phyloP scores from a whole-genome alignment of 1,284 basidiomycete species.

The Leccinum solheimii region DNA sequence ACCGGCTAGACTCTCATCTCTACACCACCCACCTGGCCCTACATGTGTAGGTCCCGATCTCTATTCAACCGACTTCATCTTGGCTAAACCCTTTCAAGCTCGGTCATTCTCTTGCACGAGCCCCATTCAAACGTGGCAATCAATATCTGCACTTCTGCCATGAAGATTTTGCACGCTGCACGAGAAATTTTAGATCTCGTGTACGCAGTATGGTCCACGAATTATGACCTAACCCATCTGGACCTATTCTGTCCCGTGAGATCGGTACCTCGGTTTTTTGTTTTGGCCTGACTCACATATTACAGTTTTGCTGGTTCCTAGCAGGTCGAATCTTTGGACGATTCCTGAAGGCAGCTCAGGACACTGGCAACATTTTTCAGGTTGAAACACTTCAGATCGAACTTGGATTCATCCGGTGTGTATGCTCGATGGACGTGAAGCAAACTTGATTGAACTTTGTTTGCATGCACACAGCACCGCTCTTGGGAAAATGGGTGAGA shows the following conservation, averaged over 20 bases:
- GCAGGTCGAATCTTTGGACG: constrained; percentile 64
- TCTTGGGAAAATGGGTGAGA: constrained; percentile 60
- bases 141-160: constrained; percentile 62
- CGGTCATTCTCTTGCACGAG: constrained; percentile 67
- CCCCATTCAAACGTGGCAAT: constrained; percentile 62
- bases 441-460: not conserved
- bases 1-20: constrained; percentile 63
- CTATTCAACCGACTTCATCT: constrained; percentile 4
- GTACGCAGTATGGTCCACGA: constrained; percentile 64
- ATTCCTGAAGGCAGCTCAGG: constrained; percentile 59
- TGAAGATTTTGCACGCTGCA: constrained; percentile 64
- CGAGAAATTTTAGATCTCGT: constrained; percentile 67
- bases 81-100: constrained; percentile 39
- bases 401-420: constrained; percentile 65
- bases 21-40: constrained; percentile 64
- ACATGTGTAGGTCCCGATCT: constrained; percentile 52
- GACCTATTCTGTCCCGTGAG: constrained; percentile 12
- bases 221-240: constrained; percentile 43
- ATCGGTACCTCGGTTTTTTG: not conserved
- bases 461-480: constrained; percentile 45
- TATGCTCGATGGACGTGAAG: constrained; percentile 12
- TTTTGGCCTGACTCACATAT: not conserved
- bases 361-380: constrained; percentile 53
- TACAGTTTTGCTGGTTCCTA: constrained; percentile 70
- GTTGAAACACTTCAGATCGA: constrained; percentile 56